phyloP scores from a whole-genome alignment of 1,139 yeast genomes.

The Taphrina wiesneri region DNA sequence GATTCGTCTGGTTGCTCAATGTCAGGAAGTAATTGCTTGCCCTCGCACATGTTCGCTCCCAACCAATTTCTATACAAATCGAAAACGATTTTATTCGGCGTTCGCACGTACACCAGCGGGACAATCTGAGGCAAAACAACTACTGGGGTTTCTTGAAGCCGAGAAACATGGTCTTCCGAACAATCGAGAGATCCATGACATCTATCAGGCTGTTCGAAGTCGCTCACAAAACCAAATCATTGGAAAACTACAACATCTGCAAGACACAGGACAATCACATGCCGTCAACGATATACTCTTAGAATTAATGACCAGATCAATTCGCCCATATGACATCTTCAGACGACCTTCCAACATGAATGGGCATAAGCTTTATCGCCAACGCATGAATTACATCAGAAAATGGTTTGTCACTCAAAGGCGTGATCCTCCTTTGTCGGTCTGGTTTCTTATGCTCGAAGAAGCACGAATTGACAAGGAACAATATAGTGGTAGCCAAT shows the following conservation, averaged over 20 bases:
- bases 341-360: neutral
- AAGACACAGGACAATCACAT: neutral
- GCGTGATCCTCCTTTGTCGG: neutral
- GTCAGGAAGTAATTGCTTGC: neutral
- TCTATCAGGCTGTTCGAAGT: neutral
- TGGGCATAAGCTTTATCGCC: neutral
- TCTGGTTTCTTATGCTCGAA: slow-evolving; percentile 11
- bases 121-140: neutral
- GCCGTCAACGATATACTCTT: neutral
- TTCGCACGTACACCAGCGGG: neutral
- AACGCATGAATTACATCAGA: neutral
- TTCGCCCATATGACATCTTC: neutral
- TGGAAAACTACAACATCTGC: neutral
- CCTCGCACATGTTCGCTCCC: neutral
- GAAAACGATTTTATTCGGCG: neutral
- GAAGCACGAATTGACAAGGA: slow-evolving; percentile 4
- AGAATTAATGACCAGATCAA: neutral
- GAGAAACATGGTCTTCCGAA: neutral
- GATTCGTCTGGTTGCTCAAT: neutral
- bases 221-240: slow-evolving; percentile 12
- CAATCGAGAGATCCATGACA: neutral
- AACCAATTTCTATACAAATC: neutral
- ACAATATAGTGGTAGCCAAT: neutral
- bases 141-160: neutral
- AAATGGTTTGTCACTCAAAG: neutral